Evolutionary conservation across 805 yeast species (phyloP).

Genomic region (Starmerella ratchasimensis): DNA sequence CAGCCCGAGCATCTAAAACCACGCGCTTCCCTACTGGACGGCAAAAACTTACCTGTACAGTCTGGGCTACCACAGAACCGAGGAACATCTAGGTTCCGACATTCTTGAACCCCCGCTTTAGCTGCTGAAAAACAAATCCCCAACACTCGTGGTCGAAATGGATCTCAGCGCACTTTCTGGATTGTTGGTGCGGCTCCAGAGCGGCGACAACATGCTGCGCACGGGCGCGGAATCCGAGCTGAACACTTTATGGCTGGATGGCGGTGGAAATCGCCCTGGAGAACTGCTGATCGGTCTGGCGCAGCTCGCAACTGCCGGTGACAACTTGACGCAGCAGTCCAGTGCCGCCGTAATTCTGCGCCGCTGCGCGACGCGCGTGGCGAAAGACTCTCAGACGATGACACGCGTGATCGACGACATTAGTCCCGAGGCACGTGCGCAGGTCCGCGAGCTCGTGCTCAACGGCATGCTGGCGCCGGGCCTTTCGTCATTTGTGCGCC

Average conservation of each 20-base stretch:
- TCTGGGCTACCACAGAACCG: too few species aligned
- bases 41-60: too few species aligned
- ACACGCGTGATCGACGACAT: slow-evolving; percentile 65
- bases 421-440: slow-evolving; percentile 41
- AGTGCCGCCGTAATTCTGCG: slow-evolving; percentile 83
- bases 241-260: slow-evolving; percentile 61
- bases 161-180: too few species aligned
- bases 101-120: too few species aligned
- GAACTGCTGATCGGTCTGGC: slow-evolving; percentile 64
- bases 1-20: too few species aligned
- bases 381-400: slow-evolving; percentile 54
- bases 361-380: slow-evolving; percentile 45
- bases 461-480: slow-evolving; percentile 53
- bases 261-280: slow-evolving; percentile 43
- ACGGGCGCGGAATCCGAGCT: slow-evolving; percentile 63
- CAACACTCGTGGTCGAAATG: too few species aligned
- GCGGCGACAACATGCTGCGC: slow-evolving; percentile 65
- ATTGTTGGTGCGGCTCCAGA: slow-evolving; percentile 54
- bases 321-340: slow-evolving; percentile 38
- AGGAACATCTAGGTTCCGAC: too few species aligned
- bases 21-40: too few species aligned
- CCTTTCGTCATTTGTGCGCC: slow-evolving; percentile 67
- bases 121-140: too few species aligned
- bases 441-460: slow-evolving; percentile 52
- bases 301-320: slow-evolving; percentile 55